Evolutionary conservation across 1,139 yeast genomes (phyloP).

Genomic region (Magnusiomyces paraingens): DNA sequence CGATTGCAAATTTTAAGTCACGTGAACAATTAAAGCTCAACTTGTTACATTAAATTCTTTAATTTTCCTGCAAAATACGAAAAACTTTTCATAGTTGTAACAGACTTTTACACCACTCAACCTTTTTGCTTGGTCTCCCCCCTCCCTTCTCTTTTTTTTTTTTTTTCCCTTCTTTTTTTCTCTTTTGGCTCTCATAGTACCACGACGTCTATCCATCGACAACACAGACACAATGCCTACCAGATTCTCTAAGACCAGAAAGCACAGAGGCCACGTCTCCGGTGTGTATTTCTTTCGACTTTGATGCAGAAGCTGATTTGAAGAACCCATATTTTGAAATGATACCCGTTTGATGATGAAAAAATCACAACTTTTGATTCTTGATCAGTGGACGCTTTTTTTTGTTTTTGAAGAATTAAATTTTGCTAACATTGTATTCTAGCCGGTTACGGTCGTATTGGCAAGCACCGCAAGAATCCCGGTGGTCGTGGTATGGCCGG

Average conservation of each 20-base stretch:
- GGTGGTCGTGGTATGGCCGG: slow-evolving; percentile 99
- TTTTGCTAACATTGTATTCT: slow-evolving; percentile 16
- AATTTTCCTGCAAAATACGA: too few relatives aligned
- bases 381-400: background rate
- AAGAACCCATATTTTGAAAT: too few relatives aligned
- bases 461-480: slow-evolving; percentile 99
- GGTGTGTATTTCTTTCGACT: slow-evolving; percentile 44
- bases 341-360: background rate
- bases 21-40: too few relatives aligned
- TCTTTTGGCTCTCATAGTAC: background rate
- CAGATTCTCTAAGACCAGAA: slow-evolving; percentile 99
- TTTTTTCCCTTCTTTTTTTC: slow-evolving; percentile 10
- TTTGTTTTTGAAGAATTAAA: slow-evolving; percentile 1
- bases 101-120: background rate
- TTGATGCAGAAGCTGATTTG: slow-evolving; percentile 1
- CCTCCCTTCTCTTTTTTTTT: slow-evolving; percentile 8
- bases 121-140: background rate
- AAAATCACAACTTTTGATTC: background rate
- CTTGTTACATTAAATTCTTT: too few relatives aligned
- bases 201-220: slow-evolving; percentile 5
- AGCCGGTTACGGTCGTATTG: slow-evolving; percentile 99
- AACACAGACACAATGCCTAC: slow-evolving; percentile 69
- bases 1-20: too few relatives aligned
- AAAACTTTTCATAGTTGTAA: background rate
- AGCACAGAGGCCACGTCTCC: slow-evolving; percentile 99